A percentile compares a stretch with the other conserved stretches of the same genome.
Evolutionary conservation across 805 yeast species (phyloP).

Genomic region (Nakazawaea pomicola): DNA sequence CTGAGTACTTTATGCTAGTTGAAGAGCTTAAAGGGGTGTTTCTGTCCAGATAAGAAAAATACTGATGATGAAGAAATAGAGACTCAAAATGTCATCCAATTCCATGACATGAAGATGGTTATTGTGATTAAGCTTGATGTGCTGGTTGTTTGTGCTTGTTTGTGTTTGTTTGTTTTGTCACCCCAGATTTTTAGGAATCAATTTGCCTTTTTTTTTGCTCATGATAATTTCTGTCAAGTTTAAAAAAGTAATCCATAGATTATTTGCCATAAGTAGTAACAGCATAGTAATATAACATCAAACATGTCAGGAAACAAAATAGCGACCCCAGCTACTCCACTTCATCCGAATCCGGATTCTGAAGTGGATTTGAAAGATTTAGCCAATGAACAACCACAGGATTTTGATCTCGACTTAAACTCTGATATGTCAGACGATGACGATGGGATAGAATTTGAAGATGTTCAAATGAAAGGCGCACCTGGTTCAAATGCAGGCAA

Average conservation of each 20-base stretch:
- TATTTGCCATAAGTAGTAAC: not conserved
- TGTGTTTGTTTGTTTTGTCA: too few species aligned
- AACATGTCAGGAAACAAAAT: not conserved
- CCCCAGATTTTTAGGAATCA: constrained; percentile 1
- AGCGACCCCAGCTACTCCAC: constrained; percentile 21
- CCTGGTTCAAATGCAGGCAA: not conserved
- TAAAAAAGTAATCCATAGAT: too few species aligned
- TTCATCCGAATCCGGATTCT: constrained; percentile 24
- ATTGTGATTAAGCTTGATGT: too few species aligned
- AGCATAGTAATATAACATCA: not conserved
- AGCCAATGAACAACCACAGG: constrained; percentile 20
- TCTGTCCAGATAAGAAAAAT: too few species aligned
- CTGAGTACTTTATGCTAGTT: not conserved
- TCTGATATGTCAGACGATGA: constrained; percentile 16
- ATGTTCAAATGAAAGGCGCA: constrained; percentile 5
- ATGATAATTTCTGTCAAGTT: too few species aligned
- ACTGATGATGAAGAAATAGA: too few species aligned
- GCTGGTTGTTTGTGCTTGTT: too few species aligned
- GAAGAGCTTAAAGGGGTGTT: too few species aligned
- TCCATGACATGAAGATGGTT: too few species aligned
- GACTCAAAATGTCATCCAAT: too few species aligned
- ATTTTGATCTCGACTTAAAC: constrained; percentile 20
- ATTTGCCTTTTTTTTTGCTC: too few species aligned
- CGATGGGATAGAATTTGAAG: constrained; percentile 3
- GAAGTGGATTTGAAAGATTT: constrained; percentile 14